Evolutionary conservation across 2,329 filamentous ascomycete species (phyloP).

Genomic region (Corynespora cassiicola): DNA sequence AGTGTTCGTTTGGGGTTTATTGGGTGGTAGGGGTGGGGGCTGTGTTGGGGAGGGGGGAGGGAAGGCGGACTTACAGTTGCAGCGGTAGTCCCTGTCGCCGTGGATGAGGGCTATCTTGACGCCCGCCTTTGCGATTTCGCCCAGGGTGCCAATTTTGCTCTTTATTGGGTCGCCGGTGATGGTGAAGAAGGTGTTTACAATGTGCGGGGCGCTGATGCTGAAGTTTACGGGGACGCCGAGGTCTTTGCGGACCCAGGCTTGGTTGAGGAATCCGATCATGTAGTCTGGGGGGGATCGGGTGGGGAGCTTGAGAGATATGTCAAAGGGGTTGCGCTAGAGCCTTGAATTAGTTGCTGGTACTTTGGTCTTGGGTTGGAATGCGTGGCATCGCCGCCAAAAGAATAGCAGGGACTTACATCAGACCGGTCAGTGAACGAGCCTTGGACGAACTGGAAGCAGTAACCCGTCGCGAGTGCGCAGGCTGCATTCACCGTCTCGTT

Average conservation of each 20-base stretch:
- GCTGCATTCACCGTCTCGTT: conserved; percentile 46
- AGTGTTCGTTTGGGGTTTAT: no score
- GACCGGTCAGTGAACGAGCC: conserved; percentile 24
- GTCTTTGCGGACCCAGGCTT: conserved; percentile 60
- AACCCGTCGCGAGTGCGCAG: conserved; percentile 59
- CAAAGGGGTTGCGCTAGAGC: conserved; percentile 21
- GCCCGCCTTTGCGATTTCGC: conserved; percentile 57
- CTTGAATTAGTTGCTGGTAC: conserved; percentile 32
- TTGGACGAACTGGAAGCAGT: conserved; percentile 56
- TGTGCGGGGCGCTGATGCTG: conserved; percentile 3
- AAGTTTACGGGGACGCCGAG: conserved; percentile 65
- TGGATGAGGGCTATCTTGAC: conserved; percentile 26
- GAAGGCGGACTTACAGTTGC: conserved; percentile 57
- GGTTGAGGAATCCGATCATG: conserved; percentile 44
- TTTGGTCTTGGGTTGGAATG: not conserved
- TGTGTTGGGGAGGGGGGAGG: no score
- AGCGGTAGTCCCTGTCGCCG: conserved; percentile 52
- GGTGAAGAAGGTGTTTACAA: conserved; percentile 46
- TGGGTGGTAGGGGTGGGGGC: no score
- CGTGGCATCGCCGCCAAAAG: not conserved
- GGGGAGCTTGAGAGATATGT: conserved; percentile 33
- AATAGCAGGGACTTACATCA: conserved; percentile 35
- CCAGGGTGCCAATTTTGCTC: conserved; percentile 52
- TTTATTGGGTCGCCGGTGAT: conserved; percentile 55
- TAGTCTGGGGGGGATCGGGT: conserved; percentile 34